Percentiles rank a stretch among this genome's conserved stretches.
Evolutionary conservation across 2,329 filamentous ascomycete genomes (phyloP).

Genomic region (Penicillium sp.): DNA sequence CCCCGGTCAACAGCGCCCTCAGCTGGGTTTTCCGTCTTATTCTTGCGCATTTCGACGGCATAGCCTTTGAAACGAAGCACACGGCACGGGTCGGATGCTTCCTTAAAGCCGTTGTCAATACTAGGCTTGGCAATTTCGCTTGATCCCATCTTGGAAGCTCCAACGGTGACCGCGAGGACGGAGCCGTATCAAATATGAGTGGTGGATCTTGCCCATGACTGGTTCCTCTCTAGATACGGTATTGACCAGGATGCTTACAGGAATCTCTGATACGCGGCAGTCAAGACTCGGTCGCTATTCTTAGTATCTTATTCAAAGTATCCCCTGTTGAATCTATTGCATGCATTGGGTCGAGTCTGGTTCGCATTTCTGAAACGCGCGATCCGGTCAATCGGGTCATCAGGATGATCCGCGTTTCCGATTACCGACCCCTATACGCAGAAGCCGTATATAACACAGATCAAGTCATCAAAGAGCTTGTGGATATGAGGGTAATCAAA

Average conservation of each 20-base stretch:
- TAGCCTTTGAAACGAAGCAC: constrained; percentile 5
- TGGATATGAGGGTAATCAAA: not conserved
- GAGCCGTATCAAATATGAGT: not conserved
- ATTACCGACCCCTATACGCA: not conserved
- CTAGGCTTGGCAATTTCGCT: constrained; percentile 10
- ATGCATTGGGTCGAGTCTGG: not conserved
- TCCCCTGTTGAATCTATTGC: constrained; percentile 1
- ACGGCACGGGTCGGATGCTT: constrained; percentile 9
- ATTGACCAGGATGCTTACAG: not conserved
- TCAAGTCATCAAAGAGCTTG: not conserved
- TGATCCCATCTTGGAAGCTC: not conserved
- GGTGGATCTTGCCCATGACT: not conserved
- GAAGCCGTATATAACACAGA: not conserved
- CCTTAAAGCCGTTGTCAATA: constrained; percentile 1
- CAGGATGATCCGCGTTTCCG: constrained; percentile 1
- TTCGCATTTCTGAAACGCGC: constrained; percentile 5
- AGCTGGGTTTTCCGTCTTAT: not conserved
- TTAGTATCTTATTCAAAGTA: constrained; percentile 5
- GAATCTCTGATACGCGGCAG: constrained; percentile 1
- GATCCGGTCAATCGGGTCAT: constrained; percentile 5
- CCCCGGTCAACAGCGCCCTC: not conserved
- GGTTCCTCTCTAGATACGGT: not conserved
- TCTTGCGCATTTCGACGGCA: not conserved
- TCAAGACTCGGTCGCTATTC: constrained; percentile 14
- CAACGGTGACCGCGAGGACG: not conserved